Base-by-base conservation (phyloP, 306 rosid genomes). In the Malus orientalis region DNA sequence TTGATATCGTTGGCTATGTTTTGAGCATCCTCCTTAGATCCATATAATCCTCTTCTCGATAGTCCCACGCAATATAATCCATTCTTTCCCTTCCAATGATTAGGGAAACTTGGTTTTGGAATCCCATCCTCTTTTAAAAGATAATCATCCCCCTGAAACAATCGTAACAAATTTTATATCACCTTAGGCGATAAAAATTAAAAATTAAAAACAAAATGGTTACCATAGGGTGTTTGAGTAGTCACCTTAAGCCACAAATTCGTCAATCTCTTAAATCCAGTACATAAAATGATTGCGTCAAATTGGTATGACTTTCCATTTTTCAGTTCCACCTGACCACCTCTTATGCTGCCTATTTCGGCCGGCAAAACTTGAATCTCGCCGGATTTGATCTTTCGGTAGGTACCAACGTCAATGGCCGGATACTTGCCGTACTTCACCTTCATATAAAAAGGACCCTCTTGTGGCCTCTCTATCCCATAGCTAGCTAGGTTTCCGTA, bases 381-480 rank as follows among this genome's bases (percentile, higher is more conserved):
- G 33, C 87, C 75, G 30, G 91, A 85, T 51, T 82, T 89, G 60
- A 93, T 90, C 73, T 86, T 85, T 0, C 76, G 0, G 45, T 5
- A 71, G 44, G 91, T 69, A 38, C 98, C 96, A 0, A 73, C 83
- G 55, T 90, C 91, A 73, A 89, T 49, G 0, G 86, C 27, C 0
- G 98, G 96, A 74, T 87, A 93, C 67, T 89, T 90, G 4, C 98
- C 96, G 45, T 85, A 84, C 60, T 81, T 87, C 47, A 25, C 19
- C 86, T 85, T 90, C 93, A 86, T 87, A 2, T 3, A 78, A 69
- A 93, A 86, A 15, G 98, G 96, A 14, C 98, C 98, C 76, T 93
- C 94, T 0, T 20, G 45, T 1, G 98, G 96, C 72, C 89, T 87
- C 0, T 2, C 32, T 3, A 93, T 70, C n/a, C 98, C 96, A 18